Evolutionary conservation across 75 land plant genomes (phyloP), one percentile per base, ranked within the genome.

Genomic region (Sequoiadendron giganteum): DNA sequence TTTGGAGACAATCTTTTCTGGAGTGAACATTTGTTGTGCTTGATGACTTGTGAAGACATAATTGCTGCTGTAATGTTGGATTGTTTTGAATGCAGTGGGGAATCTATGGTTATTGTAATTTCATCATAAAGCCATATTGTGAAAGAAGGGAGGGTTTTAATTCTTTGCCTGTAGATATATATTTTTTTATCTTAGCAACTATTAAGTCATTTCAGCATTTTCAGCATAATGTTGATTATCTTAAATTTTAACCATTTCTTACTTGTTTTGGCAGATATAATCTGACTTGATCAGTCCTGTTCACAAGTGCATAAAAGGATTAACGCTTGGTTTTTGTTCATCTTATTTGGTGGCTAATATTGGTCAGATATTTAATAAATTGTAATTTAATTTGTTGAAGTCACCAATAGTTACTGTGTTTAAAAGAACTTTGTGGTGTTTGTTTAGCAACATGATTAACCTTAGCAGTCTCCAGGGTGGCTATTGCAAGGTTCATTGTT

Each of bases 381-480:
- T 75, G 11, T 75, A 0, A 34, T 75, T 13, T 75, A 75, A 75
- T 34, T 34, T 75, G 77, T 34, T 36, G 38, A 75, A 0, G 77
- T 34, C 16, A 75, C 38, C 77, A 75, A 34, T 75, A 75, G 34
- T 75, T 75, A 34, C 16, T 32, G 15, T 16, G 39, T 32, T 34
- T 16, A 14, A 34, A 75, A 75, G 77, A 34, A 25, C 38, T 34
- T 75, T 13, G 39, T 6, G 38, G 77, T 34, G 77, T 75, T 75
- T 75, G 39, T 75, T 75, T 75, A 34, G 77, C 77, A 75, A 75
- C 34, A 75, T 75, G 77, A 75, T 34, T 30, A 75, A 75, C 32
- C 36, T 11, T 75, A 34, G 11, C 77, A 75, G 77, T 75, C 38
- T 75, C 34, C 39, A 34, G 38, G 38, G 38, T 75, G 38, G 77